A percentile compares a stretch with the other conserved stretches of the same genome.
Conservation (phyloP, 306 rosid species). For the Aeschynomene evenia region DNA sequence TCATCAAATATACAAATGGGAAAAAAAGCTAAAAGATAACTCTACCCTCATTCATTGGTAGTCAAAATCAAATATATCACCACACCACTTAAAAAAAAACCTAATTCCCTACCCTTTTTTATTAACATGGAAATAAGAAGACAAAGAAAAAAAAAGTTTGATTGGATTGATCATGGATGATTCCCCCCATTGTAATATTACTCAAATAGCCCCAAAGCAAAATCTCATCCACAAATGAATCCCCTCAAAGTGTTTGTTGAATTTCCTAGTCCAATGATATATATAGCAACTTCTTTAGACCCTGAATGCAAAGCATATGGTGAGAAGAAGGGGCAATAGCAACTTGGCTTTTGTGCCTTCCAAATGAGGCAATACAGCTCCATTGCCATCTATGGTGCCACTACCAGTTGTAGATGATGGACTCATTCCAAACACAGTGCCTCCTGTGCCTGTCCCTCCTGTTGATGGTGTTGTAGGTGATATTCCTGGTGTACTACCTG, state of each 20-base stretch:
- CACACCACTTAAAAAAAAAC: slow-evolving; percentile 42
- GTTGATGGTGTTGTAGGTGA: slow-evolving; percentile 28
- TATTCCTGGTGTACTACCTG: slow-evolving; percentile 35
- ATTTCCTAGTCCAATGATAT: neutral
- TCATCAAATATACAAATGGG: slow-evolving; percentile 55
- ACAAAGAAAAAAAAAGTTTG: slow-evolving; percentile 21
- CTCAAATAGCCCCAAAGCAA: slow-evolving; percentile 26
- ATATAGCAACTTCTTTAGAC: neutral
- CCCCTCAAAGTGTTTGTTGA: slow-evolving; percentile 2
- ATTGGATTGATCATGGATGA: slow-evolving; percentile 34
- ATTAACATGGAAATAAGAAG: slow-evolving; percentile 1
- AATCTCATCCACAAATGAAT: slow-evolving; percentile 46
- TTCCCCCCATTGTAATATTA: slow-evolving; percentile 32
- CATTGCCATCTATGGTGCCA: slow-evolving; percentile 9
- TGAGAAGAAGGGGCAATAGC: slow-evolving; percentile 21
- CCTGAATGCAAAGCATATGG: slow-evolving; percentile 41
- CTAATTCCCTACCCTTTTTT: slow-evolving; percentile 46
- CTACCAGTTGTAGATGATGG: slow-evolving; percentile 50
- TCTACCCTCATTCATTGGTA: slow-evolving; percentile 26
- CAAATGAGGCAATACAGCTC: slow-evolving; percentile 30
- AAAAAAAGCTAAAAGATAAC: slow-evolving; percentile 29
- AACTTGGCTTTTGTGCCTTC: slow-evolving; percentile 18
- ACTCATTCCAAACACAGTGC: slow-evolving; percentile 54
- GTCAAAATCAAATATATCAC: slow-evolving; percentile 33
- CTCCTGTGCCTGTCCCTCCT: slow-evolving; percentile 10